Conservation (phyloP, 371 early-diverging fungal genomes). For the Mortierella sp. region DNA sequence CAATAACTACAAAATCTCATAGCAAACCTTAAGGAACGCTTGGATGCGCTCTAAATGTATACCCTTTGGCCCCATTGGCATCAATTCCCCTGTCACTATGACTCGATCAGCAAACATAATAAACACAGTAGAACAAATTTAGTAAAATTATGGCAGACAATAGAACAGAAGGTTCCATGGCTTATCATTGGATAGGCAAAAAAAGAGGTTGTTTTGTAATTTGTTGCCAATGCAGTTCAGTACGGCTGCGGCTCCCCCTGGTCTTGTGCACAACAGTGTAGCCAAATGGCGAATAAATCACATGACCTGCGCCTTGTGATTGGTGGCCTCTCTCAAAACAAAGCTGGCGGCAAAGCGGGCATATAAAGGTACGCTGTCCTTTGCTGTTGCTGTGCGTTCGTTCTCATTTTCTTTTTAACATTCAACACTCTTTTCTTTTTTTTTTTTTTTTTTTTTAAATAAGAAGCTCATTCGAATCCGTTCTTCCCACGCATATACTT, state of each 20-base stretch:
- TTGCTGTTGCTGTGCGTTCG: background rate
- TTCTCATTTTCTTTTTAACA: background rate
- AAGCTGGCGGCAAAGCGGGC: background rate
- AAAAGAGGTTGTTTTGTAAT: background rate
- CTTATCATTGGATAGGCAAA: background rate
- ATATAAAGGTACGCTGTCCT: slow-evolving; percentile 16
- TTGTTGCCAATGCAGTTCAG: background rate
- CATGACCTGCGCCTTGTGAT: background rate
- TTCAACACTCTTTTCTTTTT: slow-evolving; percentile 5
- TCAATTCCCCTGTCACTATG: background rate
- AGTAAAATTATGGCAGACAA: background rate
- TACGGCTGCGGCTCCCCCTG: background rate
- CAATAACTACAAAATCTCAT: background rate
- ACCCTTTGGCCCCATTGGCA: background rate
- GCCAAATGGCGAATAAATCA: background rate
- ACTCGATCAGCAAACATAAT: background rate
- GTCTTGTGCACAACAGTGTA: background rate
- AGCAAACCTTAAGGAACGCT: slow-evolving; percentile 33
- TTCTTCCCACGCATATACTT: slow-evolving; percentile 7
- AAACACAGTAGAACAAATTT: background rate
- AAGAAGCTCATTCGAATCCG: background rate
- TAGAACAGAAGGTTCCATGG: too few species aligned
- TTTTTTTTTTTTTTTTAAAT: slow-evolving; percentile 1
- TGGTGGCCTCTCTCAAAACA: background rate
- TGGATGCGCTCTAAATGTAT: slow-evolving; percentile 21